Evolutionary conservation across 306 rosid genomes (phyloP).

Genomic region (Cucumis sativus): DNA sequence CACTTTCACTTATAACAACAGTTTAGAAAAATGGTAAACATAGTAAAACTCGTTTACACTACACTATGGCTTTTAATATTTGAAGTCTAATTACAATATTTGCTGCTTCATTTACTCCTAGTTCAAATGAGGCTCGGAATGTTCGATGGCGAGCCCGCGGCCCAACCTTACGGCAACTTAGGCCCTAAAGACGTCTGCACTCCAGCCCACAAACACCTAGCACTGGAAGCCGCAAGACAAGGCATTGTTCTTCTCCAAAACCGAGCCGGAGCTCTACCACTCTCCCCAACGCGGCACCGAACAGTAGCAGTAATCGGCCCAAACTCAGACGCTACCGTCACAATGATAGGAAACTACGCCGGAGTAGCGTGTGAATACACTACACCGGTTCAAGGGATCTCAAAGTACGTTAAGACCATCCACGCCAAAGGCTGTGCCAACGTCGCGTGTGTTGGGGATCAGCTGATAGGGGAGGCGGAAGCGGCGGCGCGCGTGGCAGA

Average conservation of each 20-base stretch:
- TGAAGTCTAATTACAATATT: too few species aligned
- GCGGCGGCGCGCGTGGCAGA: conserved; percentile 41
- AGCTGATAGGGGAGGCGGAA: conserved; percentile 40
- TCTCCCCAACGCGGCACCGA: conserved; percentile 25
- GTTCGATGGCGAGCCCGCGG: conserved; percentile 63
- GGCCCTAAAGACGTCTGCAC: conserved; percentile 60
- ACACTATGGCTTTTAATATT: too few species aligned
- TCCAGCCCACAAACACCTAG: conserved; percentile 44
- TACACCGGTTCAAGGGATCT: conserved; percentile 69
- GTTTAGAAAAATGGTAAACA: too few species aligned
- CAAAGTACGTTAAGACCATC: conserved; percentile 42
- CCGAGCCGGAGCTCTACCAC: conserved; percentile 33
- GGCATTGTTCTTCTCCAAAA: conserved; percentile 63
- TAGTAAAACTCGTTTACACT: too few species aligned
- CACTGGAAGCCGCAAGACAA: conserved; percentile 78
- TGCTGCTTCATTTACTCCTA: conserved; percentile 1
- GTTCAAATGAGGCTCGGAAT: conserved; percentile 94
- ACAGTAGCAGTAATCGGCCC: conserved; percentile 84
- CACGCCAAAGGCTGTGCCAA: conserved; percentile 47
- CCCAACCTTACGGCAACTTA: conserved; percentile 46
- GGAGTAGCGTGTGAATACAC: conserved; percentile 85
- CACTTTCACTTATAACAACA: too few species aligned
- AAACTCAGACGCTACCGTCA: conserved; percentile 60
- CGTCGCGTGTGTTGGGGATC: conserved; percentile 38
- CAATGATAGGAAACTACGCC: conserved; percentile 91